A percentile compares a stretch with the other conserved stretches of the same genome.
These are phyloP conservation scores for Corylus avellana DNA, from an alignment of 306 rosid genomes.

Conservation along the genomic window DNA sequence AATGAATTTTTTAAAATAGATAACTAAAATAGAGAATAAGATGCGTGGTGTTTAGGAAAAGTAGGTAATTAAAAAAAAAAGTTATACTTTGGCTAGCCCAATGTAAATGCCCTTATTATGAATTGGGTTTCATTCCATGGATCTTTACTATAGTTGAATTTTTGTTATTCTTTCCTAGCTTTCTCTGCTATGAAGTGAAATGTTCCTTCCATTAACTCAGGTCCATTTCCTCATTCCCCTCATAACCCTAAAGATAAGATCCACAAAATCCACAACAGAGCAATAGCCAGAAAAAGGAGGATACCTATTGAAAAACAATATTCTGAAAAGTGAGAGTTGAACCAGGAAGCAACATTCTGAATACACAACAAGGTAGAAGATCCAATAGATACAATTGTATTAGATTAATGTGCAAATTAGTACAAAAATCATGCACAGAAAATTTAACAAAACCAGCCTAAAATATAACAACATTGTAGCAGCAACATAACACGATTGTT, in stretches of 20 bases:
- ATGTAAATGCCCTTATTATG: too few species aligned
- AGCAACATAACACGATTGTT: conserved; percentile 22
- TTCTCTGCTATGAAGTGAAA: too few species aligned
- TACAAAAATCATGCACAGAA: conserved; percentile 37
- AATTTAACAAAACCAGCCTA: conserved; percentile 20
- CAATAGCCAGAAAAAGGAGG: conserved; percentile 1
- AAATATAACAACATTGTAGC: neutral
- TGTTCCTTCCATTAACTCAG: too few species aligned
- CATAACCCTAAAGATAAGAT: neutral
- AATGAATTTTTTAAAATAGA: too few species aligned
- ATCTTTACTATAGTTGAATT: too few species aligned
- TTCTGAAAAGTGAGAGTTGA: neutral
- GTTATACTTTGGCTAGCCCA: too few species aligned
- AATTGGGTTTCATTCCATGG: too few species aligned
- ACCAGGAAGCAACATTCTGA: conserved; percentile 9
- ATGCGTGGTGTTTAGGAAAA: too few species aligned
- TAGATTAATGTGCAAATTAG: conserved; percentile 21
- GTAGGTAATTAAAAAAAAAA: too few species aligned
- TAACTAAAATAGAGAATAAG: too few species aligned
- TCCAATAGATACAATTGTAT: conserved; percentile 42
- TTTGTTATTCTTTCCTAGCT: too few species aligned
- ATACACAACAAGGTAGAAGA: conserved; percentile 7
- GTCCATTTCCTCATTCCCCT: too few species aligned
- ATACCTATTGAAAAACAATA: neutral
- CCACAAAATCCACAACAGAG: neutral